Percentiles rank a stretch among this genome's conserved stretches.
Evolutionary conservation across 2,329 filamentous ascomycete species (phyloP).

Genomic region (Dendryphion nanum): DNA sequence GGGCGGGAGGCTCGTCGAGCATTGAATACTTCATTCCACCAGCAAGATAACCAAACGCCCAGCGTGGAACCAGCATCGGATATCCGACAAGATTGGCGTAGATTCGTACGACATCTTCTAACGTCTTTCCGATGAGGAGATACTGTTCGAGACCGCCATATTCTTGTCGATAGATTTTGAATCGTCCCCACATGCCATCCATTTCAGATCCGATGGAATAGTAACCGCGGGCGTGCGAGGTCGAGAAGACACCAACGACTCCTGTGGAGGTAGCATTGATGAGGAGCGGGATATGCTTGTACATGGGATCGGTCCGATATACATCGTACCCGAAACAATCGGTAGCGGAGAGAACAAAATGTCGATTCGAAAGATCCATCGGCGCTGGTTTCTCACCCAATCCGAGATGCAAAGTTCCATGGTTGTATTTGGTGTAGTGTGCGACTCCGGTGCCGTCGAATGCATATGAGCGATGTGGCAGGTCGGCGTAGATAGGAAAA

Average conservation of each 20-base stretch:
- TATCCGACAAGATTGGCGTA: constrained; percentile 69
- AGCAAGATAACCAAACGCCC: constrained; percentile 71
- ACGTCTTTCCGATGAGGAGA: constrained; percentile 63
- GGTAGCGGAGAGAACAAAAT: constrained; percentile 66
- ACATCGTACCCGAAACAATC: constrained; percentile 74
- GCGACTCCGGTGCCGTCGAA: constrained; percentile 61
- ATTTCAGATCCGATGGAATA: constrained; percentile 71
- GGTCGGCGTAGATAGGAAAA: constrained; percentile 60
- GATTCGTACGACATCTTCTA: constrained; percentile 63
- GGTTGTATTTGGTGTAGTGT: constrained; percentile 64
- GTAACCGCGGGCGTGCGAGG: constrained; percentile 61
- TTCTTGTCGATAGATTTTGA: constrained; percentile 72
- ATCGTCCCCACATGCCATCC: constrained; percentile 73
- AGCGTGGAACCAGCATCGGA: constrained; percentile 66
- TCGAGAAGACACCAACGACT: constrained; percentile 67
- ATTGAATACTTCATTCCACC: constrained; percentile 65
- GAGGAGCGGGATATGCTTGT: constrained; percentile 73
- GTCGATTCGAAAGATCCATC: constrained; percentile 67
- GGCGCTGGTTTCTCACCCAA: constrained; percentile 71
- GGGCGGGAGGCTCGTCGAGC: constrained; percentile 55
- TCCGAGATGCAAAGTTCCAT: constrained; percentile 64
- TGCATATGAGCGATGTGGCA: constrained; percentile 65
- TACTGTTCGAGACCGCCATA: constrained; percentile 72
- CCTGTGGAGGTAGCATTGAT: constrained; percentile 66
- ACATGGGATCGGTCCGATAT: constrained; percentile 68